Evolutionary conservation across 176 grass and related monocot genomes (phyloP).

Genomic region (Bolboschoenus planiculmis): DNA sequence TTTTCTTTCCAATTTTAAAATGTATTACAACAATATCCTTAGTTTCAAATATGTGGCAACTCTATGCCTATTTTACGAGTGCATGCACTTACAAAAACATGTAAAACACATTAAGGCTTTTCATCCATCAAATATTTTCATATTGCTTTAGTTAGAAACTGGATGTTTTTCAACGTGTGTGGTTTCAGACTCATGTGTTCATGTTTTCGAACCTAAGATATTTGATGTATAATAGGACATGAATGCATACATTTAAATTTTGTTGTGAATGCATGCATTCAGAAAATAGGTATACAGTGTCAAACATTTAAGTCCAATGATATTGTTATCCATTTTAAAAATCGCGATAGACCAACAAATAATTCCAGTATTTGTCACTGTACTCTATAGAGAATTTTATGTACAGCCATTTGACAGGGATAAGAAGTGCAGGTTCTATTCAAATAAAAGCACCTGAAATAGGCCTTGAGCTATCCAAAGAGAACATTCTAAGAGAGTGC

Average conservation of each 20-base stretch:
- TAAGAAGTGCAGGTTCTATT: background rate
- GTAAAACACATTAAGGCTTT: too few species aligned
- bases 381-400: background rate
- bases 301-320: background rate
- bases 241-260: background rate
- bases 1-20: too few species aligned
- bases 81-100: too few species aligned
- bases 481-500: background rate
- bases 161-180: background rate
- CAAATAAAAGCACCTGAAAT: background rate
- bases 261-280: background rate
- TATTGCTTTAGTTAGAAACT: background rate
- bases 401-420: background rate
- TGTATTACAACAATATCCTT: too few species aligned
- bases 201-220: background rate
- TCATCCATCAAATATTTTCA: background rate
- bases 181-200: slow-evolving; percentile 23
- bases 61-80: too few species aligned
- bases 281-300: background rate
- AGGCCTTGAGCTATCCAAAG: background rate
- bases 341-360: background rate
- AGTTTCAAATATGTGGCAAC: too few species aligned
- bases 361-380: background rate
- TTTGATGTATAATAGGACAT: background rate
- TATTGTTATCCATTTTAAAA: background rate